A percentile compares a stretch with the other conserved stretches of the same genome.
Evolutionary conservation across 805 yeast species (phyloP).

Genomic region (Clavispora fructus): DNA sequence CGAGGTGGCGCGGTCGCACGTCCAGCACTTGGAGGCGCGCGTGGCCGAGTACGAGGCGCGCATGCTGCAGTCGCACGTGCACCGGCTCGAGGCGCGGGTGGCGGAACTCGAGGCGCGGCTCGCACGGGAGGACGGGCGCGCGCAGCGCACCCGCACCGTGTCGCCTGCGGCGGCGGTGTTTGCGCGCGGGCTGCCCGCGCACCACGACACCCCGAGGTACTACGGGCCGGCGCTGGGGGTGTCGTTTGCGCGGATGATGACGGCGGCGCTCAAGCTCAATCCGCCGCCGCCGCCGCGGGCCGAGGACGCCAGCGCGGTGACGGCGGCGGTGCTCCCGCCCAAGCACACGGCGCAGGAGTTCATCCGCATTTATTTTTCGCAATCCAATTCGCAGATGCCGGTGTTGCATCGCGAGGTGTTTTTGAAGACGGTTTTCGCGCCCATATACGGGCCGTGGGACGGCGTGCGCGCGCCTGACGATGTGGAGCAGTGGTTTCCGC

Average conservation of each 20-base stretch:
- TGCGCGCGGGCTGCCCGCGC: neutral
- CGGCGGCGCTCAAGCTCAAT: slow-evolving; percentile 66
- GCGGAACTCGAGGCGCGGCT: neutral
- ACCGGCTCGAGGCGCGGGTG: slow-evolving; percentile 38
- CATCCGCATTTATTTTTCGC: slow-evolving; percentile 63
- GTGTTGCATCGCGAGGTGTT: slow-evolving; percentile 78
- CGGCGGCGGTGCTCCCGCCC: slow-evolving; percentile 57
- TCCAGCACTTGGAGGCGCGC: slow-evolving; percentile 64
- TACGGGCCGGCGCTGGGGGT: slow-evolving; percentile 16
- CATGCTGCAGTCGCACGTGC: slow-evolving; percentile 13
- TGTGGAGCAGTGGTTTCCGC: slow-evolving; percentile 44
- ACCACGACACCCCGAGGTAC: slow-evolving; percentile 4
- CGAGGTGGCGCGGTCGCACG: slow-evolving; percentile 76
- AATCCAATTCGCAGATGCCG: slow-evolving; percentile 80
- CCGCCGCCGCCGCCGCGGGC: slow-evolving; percentile 13
- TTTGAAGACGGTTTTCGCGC: slow-evolving; percentile 60
- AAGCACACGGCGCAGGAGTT: slow-evolving; percentile 65
- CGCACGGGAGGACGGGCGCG: neutral
- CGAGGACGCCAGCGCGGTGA: slow-evolving; percentile 8
- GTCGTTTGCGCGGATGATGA: slow-evolving; percentile 64
- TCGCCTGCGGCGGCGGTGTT: neutral
- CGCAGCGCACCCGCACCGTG: neutral
- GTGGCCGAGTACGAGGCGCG: slow-evolving; percentile 49
- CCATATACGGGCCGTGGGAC: slow-evolving; percentile 66
- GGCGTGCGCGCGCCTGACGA: slow-evolving; percentile 25